phyloP scores from a whole-genome alignment of 1,284 basidiomycete genomes.

The Thelephora terrestris region DNA sequence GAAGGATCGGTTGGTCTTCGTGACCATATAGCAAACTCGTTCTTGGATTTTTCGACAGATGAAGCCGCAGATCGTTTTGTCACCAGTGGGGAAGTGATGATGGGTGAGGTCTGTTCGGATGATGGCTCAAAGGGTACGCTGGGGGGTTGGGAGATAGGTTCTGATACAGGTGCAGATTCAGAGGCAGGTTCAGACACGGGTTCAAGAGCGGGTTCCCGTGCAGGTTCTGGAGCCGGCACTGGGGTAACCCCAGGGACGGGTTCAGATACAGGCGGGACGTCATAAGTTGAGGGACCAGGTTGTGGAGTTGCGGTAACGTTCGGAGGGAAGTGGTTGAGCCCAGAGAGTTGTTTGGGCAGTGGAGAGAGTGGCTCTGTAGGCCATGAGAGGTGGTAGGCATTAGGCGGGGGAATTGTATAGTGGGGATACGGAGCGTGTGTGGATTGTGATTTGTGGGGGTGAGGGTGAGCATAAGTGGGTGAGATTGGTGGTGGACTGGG shows the following conservation, averaged over 20 bases:
- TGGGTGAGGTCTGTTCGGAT: constrained; percentile 1
- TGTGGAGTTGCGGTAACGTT: constrained; percentile 7
- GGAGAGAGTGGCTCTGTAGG: constrained; percentile 22
- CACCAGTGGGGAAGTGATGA: neutral
- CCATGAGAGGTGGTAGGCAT: constrained; percentile 20
- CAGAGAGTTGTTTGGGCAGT: constrained; percentile 28
- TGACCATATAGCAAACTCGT: constrained; percentile 54
- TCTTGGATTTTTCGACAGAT: constrained; percentile 1
- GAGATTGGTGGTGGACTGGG: constrained; percentile 17
- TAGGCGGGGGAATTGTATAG: constrained; percentile 3
- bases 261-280: constrained; percentile 5
- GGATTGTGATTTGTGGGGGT: neutral
- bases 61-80: neutral
- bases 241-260: neutral
- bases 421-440: constrained; percentile 9
- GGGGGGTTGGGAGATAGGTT: neutral
- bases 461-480: neutral
- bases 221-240: neutral
- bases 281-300: constrained; percentile 5
- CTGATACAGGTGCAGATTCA: neutral
- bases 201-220: neutral
- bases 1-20: constrained; percentile 50
- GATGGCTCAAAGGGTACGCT: constrained; percentile 1
- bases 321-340: constrained; percentile 25
- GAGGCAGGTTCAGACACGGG: constrained; percentile 1